phyloP scores from a whole-genome alignment of 2,329 filamentous ascomycete species.

The Parastagonospora avenae region DNA sequence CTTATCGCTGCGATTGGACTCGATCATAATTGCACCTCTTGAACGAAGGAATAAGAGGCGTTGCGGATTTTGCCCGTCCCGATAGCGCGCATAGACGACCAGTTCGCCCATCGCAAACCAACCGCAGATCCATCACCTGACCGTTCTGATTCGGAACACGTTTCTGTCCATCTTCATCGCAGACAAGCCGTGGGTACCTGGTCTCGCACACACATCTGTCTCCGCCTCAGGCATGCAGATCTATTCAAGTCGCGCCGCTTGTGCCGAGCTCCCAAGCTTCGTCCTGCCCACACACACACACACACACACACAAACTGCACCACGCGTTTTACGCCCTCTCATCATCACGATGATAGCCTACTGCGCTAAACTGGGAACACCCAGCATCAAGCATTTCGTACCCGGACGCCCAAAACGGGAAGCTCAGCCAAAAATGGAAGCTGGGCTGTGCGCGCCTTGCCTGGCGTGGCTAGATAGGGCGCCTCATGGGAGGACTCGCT shows the following conservation, averaged over 20 bases:
- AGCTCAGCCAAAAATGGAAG: constrained; percentile 9
- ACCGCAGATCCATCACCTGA: constrained; percentile 1
- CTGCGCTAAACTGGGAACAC: constrained; percentile 3
- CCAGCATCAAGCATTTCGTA: constrained; percentile 4
- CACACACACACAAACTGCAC: neutral
- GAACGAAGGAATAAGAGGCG: neutral
- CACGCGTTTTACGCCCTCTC: neutral
- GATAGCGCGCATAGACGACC: neutral
- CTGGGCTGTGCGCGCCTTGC: constrained; percentile 4
- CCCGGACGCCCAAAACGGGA: constrained; percentile 9
- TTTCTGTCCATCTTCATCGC: neutral
- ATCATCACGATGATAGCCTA: constrained; percentile 1
- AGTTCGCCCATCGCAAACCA: neutral
- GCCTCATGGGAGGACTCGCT: neutral
- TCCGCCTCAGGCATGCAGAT: neutral
- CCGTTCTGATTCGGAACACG: neutral
- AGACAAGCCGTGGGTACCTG: neutral
- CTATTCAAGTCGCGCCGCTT: neutral
- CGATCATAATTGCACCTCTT: neutral
- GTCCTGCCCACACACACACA: neutral
- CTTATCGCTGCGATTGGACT: neutral
- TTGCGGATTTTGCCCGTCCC: neutral
- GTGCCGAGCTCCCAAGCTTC: neutral
- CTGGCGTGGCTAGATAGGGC: constrained; percentile 12
- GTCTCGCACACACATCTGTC: neutral